Evolutionary conservation across 306 rosid species (phyloP).

Genomic region (Casuarina cunninghamiana): DNA sequence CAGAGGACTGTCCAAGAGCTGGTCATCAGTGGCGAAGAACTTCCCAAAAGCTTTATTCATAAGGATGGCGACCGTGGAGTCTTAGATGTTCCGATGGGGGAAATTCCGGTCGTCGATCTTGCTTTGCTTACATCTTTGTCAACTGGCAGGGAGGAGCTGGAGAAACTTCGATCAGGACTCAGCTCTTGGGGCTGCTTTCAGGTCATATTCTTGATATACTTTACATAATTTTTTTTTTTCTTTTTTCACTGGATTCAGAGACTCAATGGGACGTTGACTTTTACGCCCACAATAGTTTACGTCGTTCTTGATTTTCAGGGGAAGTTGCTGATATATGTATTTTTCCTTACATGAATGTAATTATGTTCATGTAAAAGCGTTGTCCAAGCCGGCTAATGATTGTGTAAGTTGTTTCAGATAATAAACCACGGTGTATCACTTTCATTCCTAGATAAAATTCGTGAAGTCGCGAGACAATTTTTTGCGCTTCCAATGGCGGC

Average conservation of each 20-base stretch:
- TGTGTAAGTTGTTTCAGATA: slow-evolving; percentile 29
- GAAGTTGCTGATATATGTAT: no score
- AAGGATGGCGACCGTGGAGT: slow-evolving; percentile 31
- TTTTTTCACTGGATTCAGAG: no score
- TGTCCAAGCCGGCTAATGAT: no score
- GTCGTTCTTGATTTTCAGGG: background rate
- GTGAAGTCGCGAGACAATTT: slow-evolving; percentile 36
- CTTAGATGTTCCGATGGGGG: slow-evolving; percentile 16
- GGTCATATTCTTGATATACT: slow-evolving; percentile 12
- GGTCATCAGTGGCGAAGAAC: slow-evolving; percentile 9
- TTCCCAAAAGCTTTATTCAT: slow-evolving; percentile 34
- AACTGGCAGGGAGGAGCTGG: slow-evolving; percentile 19
- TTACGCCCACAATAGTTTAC: no score
- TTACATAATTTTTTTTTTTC: no score
- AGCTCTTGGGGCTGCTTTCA: slow-evolving; percentile 49
- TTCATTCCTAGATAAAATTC: slow-evolving; percentile 36
- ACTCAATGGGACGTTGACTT: no score
- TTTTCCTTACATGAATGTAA: no score
- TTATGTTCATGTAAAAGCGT: no score
- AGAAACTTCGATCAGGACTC: slow-evolving; percentile 37
- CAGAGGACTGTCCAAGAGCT: slow-evolving; percentile 44
- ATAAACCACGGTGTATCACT: slow-evolving; percentile 45
- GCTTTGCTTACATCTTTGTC: slow-evolving; percentile 24
- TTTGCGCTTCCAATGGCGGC: slow-evolving; percentile 48
- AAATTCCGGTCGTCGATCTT: slow-evolving; percentile 42